These are phyloP conservation scores for Kwoniella heveanensis DNA, from an alignment of 768 basidiomycete genomes.

Conservation along the genomic window DNA sequence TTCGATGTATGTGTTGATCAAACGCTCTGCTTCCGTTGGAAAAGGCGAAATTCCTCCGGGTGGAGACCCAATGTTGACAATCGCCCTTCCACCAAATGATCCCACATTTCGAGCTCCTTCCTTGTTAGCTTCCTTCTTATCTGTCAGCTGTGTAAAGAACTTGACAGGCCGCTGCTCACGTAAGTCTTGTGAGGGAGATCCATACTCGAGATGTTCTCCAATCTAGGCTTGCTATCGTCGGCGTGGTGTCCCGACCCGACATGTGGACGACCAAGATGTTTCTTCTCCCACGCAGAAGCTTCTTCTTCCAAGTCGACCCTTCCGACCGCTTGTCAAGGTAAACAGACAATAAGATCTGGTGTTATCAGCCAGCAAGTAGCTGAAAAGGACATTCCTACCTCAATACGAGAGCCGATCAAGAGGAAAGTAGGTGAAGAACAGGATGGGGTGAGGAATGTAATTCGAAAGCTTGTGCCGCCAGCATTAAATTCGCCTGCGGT, in stretches of 20 bases:
- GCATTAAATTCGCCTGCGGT: too few species aligned
- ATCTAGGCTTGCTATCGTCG: conserved; percentile 34
- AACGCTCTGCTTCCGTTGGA: not conserved
- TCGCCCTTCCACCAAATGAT: not conserved
- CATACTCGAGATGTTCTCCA: conserved; percentile 50
- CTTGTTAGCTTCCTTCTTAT: too few species aligned
- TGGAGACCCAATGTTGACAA: not conserved
- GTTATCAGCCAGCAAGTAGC: not conserved
- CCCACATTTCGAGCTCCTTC: too few species aligned
- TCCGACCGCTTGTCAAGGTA: conserved; percentile 1
- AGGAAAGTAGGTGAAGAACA: conserved; percentile 7
- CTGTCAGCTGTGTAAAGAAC: too few species aligned
- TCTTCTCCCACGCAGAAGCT: conserved; percentile 40
- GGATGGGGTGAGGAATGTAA: conserved; percentile 13
- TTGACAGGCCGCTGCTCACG: too few species aligned
- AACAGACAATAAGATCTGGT: not conserved
- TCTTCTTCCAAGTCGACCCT: conserved; percentile 13
- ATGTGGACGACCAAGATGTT: conserved; percentile 40
- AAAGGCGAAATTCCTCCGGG: not conserved
- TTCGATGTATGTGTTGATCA: too few species aligned
- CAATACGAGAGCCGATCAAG: conserved; percentile 14
- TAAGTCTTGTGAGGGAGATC: too few species aligned
- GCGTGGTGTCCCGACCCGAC: conserved; percentile 38
- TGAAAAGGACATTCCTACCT: conserved; percentile 6
- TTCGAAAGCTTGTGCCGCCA: conserved; percentile 3